Evolutionary conservation across 2,329 filamentous ascomycete genomes (phyloP), one percentile per base, ranked within the genome.

Genomic region (Lecanoromycetidae sp.): DNA sequence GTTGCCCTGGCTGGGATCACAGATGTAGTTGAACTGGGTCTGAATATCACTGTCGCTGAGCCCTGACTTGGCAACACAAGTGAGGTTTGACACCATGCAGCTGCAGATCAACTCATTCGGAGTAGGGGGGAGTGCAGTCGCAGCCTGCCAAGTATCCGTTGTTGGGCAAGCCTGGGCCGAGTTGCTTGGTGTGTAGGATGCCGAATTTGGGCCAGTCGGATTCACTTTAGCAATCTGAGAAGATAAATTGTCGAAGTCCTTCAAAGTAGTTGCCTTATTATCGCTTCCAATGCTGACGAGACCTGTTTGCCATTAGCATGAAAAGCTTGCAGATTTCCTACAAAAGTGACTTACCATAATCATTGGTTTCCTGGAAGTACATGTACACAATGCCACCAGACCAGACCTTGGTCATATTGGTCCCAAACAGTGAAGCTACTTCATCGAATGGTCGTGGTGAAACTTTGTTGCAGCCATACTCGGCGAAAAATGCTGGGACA

Each of bases 311-410:
- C 58, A 55, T 58, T 54, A 58, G 54, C 51, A 54, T 58, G 43
- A 35, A 46, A 38, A 38, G 25, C 49, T 49, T 35, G 36, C 42
- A 33, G n/a, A n/a, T n/a, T n/a, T 30, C 8, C 36, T 29, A 33
- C 17, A 27, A 29, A 40, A 27, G 15, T 38, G 58, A 17, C 71
- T 57, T 67, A 75, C 84, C 91, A 61, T 86, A 98, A 63, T 95
- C 71, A 71, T 96, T 96, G 51, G 64, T 71, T 66, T 94, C 88
- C 71, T 94, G 76, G 71, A 87, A 90, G 73, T 91, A 98, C 87
- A 94, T 94, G 77, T 96, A 98, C 63, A 96, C 87, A 56, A 98
- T 94, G 68, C 90, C 91, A 58, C 91, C 91, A 48, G 85, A 93
- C 79, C 91, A 91, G 60, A 94, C 86, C 8, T 67, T 66, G 23